Evolutionary conservation across 1,284 basidiomycete species (phyloP).

Genomic region (Albatrellus sp.): DNA sequence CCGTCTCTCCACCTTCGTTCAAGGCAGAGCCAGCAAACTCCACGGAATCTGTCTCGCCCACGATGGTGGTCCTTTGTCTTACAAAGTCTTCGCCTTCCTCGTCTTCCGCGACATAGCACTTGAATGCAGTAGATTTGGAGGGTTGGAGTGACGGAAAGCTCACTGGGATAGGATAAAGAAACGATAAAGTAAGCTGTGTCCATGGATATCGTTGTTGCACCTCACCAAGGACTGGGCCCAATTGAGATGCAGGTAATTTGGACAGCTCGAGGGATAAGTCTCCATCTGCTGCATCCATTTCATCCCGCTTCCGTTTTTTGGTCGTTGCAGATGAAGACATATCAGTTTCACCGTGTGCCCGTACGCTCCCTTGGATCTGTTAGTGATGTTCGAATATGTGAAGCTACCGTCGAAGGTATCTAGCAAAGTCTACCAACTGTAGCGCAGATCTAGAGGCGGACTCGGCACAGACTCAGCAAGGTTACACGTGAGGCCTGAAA

Average conservation of each 20-base stretch:
- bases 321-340: constrained; percentile 22
- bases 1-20: constrained; percentile 32
- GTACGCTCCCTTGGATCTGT: no score
- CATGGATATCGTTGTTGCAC: constrained; percentile 9
- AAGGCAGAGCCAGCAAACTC: constrained; percentile 43
- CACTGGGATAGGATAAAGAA: constrained; percentile 27
- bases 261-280: constrained; percentile 35
- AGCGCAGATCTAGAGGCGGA: no score
- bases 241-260: constrained; percentile 27
- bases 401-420: no score
- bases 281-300: constrained; percentile 19
- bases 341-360: background rate
- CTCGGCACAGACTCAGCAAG: no score
- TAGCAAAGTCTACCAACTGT: no score
- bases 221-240: constrained; percentile 68
- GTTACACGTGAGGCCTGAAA: no score
- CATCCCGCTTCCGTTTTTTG: constrained; percentile 54
- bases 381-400: no score
- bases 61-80: constrained; percentile 41
- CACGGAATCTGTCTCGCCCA: constrained; percentile 60
- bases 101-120: constrained; percentile 36
- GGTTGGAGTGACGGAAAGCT: constrained; percentile 65
- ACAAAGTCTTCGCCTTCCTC: constrained; percentile 29
- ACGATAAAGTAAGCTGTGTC: background rate
- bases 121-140: constrained; percentile 49